Evolutionary conservation across 1,139 yeast genomes (phyloP).

Genomic region (Candida tropicalis): DNA sequence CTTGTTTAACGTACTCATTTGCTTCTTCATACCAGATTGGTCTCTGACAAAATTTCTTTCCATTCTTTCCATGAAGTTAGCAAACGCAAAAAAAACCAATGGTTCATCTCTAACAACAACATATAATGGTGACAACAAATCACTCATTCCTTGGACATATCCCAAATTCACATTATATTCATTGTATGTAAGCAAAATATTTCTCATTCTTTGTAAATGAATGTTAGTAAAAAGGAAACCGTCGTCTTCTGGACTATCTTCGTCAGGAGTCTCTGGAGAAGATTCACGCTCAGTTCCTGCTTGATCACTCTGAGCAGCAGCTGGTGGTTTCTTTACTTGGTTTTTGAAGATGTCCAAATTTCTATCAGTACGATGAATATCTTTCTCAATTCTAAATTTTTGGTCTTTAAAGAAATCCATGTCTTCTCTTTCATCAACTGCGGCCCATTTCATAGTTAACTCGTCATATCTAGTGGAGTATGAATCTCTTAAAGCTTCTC

Average conservation of each 20-base stretch:
- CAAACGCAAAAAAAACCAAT: constrained; percentile 85
- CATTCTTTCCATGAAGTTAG: constrained; percentile 90
- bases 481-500: constrained; percentile 58
- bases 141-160: constrained; percentile 98
- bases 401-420: constrained; percentile 89
- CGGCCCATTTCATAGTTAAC: constrained; percentile 69
- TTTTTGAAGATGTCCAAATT: constrained; percentile 61
- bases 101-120: constrained; percentile 77
- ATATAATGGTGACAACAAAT: constrained; percentile 83
- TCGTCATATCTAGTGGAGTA: constrained; percentile 66
- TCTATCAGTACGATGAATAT: constrained; percentile 90
- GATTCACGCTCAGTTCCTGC: constrained; percentile 30
- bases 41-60: constrained; percentile 91
- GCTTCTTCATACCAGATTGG: constrained; percentile 90
- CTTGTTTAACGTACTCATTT: constrained; percentile 80
- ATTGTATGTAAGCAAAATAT: constrained; percentile 82
- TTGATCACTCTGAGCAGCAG: constrained; percentile 22
- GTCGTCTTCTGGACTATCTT: constrained; percentile 53
- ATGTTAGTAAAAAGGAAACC: constrained; percentile 59
- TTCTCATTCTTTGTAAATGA: constrained; percentile 72
- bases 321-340: constrained; percentile 26
- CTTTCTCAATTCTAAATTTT: constrained; percentile 86
- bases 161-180: constrained; percentile 84
- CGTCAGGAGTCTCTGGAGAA: constrained; percentile 50
- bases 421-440: constrained; percentile 54